Conservation (phyloP, 2,329 filamentous ascomycete genomes). For the Ilyonectria destructans region DNA sequence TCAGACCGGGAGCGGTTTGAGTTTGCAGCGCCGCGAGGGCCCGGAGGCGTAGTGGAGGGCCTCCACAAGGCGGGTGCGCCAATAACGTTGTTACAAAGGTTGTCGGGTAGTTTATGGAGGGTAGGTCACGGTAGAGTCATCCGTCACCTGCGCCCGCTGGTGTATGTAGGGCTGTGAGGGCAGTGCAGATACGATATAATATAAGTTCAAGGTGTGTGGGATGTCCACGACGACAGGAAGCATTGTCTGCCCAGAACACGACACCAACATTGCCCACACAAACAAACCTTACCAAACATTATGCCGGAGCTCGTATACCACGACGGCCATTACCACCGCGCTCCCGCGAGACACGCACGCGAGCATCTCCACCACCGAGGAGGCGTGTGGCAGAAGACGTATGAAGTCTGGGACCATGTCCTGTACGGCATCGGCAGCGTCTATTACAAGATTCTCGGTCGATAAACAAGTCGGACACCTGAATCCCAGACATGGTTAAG, state of each 20-base stretch:
- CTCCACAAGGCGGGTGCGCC: not conserved
- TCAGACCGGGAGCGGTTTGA: slow-evolving; percentile 25
- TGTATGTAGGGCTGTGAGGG: not conserved
- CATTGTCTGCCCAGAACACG: not conserved
- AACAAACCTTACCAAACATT: slow-evolving; percentile 21
- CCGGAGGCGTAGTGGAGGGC: too few species aligned
- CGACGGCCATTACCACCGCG: slow-evolving; percentile 51
- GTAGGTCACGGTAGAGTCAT: not conserved
- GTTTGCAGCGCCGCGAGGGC: not conserved
- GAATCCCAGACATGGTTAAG: slow-evolving; percentile 30
- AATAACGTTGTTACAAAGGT: not conserved
- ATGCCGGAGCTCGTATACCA: slow-evolving; percentile 52
- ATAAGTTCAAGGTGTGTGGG: not conserved
- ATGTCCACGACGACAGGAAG: not conserved
- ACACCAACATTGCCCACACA: slow-evolving; percentile 9
- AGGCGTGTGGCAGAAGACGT: slow-evolving; percentile 53
- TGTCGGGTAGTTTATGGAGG: not conserved
- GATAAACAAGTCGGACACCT: slow-evolving; percentile 35
- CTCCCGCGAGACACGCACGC: slow-evolving; percentile 32
- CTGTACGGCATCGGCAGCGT: slow-evolving; percentile 57
- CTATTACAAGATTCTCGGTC: slow-evolving; percentile 55
- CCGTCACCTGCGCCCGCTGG: slow-evolving; percentile 10
- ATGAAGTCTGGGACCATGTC: slow-evolving; percentile 59
- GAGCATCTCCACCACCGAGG: slow-evolving; percentile 32
- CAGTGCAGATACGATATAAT: slow-evolving; percentile 4